A percentile compares a stretch with the other conserved stretches of the same genome.
Conservation (phyloP, 192 early-diverging fungal genomes). For the Blastocladiella britannica region DNA sequence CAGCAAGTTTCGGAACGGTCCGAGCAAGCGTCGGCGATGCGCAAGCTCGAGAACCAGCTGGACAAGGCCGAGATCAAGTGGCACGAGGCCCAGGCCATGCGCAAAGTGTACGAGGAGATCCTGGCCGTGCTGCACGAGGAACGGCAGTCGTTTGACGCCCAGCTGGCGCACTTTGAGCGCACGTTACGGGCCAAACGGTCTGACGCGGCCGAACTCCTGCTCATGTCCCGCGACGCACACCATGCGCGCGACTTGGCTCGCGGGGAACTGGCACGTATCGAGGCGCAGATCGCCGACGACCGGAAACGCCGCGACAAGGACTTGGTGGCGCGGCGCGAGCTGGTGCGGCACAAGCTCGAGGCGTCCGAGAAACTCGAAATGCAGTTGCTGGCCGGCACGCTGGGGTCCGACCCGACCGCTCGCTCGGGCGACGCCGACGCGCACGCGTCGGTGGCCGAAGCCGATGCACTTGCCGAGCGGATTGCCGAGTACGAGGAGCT, state of each 20-base stretch:
- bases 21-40: constrained; percentile 31
- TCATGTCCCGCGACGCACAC: constrained; percentile 37
- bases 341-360: constrained; percentile 38
- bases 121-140: constrained; percentile 36
- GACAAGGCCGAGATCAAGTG: constrained; percentile 45
- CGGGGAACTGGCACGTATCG: constrained; percentile 30
- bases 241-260: constrained; percentile 38
- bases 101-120: constrained; percentile 39
- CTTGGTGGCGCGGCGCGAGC: constrained; percentile 22
- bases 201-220: constrained; percentile 31
- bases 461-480: constrained; percentile 17
- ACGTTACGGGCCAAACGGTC: constrained; percentile 27
- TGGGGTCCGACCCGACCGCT: too few species aligned
- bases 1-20: constrained; percentile 22
- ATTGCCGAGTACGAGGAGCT: constrained; percentile 34
- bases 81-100: constrained; percentile 38
- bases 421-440: neutral
- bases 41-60: constrained; percentile 33
- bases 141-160: constrained; percentile 33
- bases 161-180: constrained; percentile 38
- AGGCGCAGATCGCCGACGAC: constrained; percentile 39
- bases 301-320: constrained; percentile 35
- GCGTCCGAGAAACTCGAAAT: constrained; percentile 1
- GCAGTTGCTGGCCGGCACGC: constrained; percentile 2
- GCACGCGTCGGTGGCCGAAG: neutral